phyloP scores from a whole-genome alignment of 75 land plant genomes.

The Sequoiadendron giganteum region DNA sequence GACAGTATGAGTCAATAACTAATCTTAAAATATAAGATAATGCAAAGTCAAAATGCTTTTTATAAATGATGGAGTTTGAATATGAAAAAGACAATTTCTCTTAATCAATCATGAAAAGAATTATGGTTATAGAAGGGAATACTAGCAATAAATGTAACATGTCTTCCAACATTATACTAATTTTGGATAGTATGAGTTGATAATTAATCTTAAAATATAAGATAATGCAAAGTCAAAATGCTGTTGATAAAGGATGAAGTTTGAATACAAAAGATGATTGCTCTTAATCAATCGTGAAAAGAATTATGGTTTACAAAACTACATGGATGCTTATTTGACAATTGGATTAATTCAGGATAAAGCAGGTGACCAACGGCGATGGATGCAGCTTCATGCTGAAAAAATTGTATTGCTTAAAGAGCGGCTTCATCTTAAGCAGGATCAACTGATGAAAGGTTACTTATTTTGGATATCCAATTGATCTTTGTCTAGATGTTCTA shows the following conservation, averaged over 20 bases:
- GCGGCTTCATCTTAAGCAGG: conserved; percentile 45
- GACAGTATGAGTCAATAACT: background rate
- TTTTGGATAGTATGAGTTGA: background rate
- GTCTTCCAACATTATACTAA: background rate
- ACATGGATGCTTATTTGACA: background rate
- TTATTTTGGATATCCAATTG: conserved; percentile 3
- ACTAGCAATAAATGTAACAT: no score
- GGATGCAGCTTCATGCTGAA: conserved; percentile 66
- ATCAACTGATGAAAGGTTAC: conserved; percentile 62
- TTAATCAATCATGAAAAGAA: no score
- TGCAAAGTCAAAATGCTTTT: background rate
- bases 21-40: background rate
- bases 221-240: background rate
- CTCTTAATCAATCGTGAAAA: background rate
- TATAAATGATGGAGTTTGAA: background rate
- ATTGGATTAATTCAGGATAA: conserved; percentile 42
- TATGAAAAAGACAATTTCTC: no score
- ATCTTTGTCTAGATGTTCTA: background rate
- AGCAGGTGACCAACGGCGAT: conserved; percentile 64
- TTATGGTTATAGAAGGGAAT: no score
- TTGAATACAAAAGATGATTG: background rate
- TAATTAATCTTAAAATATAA: background rate
- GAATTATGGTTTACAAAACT: background rate
- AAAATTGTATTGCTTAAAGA: conserved; percentile 50
- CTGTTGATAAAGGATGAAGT: background rate